A percentile compares a stretch with the other conserved stretches of the same genome.
Conservation (phyloP, 352 stramenopile species). For the Phytophthora ramorum region DNA sequence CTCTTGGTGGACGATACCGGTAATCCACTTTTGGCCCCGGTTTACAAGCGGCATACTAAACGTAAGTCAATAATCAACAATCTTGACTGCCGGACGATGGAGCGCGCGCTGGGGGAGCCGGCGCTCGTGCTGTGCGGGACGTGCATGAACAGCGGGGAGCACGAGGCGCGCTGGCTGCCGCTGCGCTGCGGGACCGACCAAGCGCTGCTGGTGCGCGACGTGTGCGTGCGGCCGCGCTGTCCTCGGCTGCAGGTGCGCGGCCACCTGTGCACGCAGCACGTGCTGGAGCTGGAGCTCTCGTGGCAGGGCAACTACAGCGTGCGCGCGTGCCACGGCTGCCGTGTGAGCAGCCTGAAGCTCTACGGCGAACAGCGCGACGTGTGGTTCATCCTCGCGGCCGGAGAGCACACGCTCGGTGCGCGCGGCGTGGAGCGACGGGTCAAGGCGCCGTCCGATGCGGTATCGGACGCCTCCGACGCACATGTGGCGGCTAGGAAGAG, state of each 20-base stretch:
- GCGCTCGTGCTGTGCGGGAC: slow-evolving; percentile 66
- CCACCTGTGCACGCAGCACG: slow-evolving; percentile 59
- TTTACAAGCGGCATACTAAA: neutral
- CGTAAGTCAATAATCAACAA: neutral
- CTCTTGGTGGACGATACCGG: slow-evolving; percentile 10
- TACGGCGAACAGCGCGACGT: slow-evolving; percentile 55
- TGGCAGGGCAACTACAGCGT: slow-evolving; percentile 55
- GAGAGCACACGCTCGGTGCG: slow-evolving; percentile 17
- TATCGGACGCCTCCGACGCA: neutral
- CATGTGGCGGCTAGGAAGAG: slow-evolving; percentile 4
- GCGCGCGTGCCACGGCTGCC: slow-evolving; percentile 60
- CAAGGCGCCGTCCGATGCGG: slow-evolving; percentile 13
- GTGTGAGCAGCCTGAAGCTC: slow-evolving; percentile 51
- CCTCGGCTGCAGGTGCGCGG: slow-evolving; percentile 59
- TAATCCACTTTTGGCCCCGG: neutral
- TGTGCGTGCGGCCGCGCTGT: slow-evolving; percentile 61
- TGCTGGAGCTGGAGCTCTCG: slow-evolving; percentile 54
- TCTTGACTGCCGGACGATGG: slow-evolving; percentile 26
- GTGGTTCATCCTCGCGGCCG: slow-evolving; percentile 64
- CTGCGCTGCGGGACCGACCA: slow-evolving; percentile 39
- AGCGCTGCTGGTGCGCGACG: slow-evolving; percentile 61
- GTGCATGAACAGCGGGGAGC: slow-evolving; percentile 47
- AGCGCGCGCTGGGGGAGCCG: slow-evolving; percentile 51
- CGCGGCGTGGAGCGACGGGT: slow-evolving; percentile 46
- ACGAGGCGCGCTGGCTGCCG: slow-evolving; percentile 38